phyloP scores from a whole-genome alignment of 164 flowering plant genomes.

The Annona squamosa region DNA sequence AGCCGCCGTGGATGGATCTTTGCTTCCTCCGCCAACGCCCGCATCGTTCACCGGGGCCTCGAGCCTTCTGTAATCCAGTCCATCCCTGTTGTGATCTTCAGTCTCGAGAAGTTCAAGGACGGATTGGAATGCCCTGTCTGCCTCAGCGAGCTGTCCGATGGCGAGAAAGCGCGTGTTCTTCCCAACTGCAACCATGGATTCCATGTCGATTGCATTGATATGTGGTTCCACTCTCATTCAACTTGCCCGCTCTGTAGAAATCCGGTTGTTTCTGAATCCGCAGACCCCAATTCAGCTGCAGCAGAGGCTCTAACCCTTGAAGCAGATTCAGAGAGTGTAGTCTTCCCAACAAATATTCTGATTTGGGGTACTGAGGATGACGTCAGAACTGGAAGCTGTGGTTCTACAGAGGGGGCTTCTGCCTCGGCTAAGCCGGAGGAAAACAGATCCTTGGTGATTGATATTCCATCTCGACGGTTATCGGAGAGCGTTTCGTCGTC shows the following conservation, averaged over 20 bases:
- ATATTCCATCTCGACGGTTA: slow-evolving; percentile 5
- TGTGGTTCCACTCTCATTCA: slow-evolving; percentile 66
- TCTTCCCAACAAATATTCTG: slow-evolving; percentile 11
- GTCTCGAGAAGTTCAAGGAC: slow-evolving; percentile 21
- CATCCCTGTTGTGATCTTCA: slow-evolving; percentile 27
- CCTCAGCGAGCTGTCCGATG: slow-evolving; percentile 38
- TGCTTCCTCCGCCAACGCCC: slow-evolving; percentile 25
- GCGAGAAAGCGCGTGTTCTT: slow-evolving; percentile 47
- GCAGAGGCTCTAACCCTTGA: background rate
- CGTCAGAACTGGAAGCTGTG: slow-evolving; percentile 1
- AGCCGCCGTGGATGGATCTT: slow-evolving; percentile 43
- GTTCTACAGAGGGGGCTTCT: background rate
- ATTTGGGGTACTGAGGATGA: slow-evolving; percentile 12
- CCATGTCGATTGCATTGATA: slow-evolving; percentile 58
- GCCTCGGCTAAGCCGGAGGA: background rate
- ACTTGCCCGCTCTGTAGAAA: slow-evolving; percentile 57
- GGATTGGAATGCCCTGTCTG: slow-evolving; percentile 60
- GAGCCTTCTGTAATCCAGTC: slow-evolving; percentile 4
- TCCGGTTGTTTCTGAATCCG: slow-evolving; percentile 13
- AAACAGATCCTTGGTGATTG: slow-evolving; percentile 8
- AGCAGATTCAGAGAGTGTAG: background rate
- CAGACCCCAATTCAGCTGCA: background rate
- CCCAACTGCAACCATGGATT: slow-evolving; percentile 59
- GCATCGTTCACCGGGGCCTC: slow-evolving; percentile 1
- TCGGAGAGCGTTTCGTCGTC: slow-evolving; percentile 13